Base-by-base conservation (phyloP, 176 grass and related monocot genomes). In the Ensete glaucum region DNA sequence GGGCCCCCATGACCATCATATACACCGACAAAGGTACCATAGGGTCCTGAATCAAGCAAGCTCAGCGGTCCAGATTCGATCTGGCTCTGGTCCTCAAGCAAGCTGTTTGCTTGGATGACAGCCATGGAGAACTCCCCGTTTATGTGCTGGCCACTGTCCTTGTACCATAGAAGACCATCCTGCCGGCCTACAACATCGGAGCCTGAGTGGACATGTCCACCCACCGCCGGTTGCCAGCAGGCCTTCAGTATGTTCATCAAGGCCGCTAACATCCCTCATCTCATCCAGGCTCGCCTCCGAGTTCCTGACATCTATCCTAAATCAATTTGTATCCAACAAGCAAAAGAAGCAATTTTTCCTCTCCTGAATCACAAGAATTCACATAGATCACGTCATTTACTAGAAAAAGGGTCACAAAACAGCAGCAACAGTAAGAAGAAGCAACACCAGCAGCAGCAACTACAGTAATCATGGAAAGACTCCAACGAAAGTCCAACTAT, bases 111-210 rank as follows among this genome's bases (percentile, higher is more conserved):
- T 67, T 78, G 76, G 62, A 78, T 51, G 50, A 78, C 76, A 8
- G 76, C 48, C 76, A 78, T 78, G 8, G 76, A 78, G 63, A 78
- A 78, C 51, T 78, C 76, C 13, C 76, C 76, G 19, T 68, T 78
- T 50, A 67, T 67, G 50, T 78, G 76, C n/a, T 67, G 51, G 26
- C 76, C 76, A 29, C 13, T 67, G 63, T 78, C 76, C 62, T 78
- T 78, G 52, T 78, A 78, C 76, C 76, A 78, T 7, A 78, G 76
- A 16, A 78, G 76, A 8, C 76, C 76, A 67, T 78, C 76, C 76
- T 67, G 63, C 62, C 62, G 62, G 11, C 76, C 76, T 27, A 68
- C 76, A 15, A 15, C 50, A 24, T 78, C 76, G 4, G 48, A 19
- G 22, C 62, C 62, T 3, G 63, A 13, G 2, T 52, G 34, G 17